Base-by-base conservation (phyloP, 257 asterid species). In the Striga asiatica region DNA sequence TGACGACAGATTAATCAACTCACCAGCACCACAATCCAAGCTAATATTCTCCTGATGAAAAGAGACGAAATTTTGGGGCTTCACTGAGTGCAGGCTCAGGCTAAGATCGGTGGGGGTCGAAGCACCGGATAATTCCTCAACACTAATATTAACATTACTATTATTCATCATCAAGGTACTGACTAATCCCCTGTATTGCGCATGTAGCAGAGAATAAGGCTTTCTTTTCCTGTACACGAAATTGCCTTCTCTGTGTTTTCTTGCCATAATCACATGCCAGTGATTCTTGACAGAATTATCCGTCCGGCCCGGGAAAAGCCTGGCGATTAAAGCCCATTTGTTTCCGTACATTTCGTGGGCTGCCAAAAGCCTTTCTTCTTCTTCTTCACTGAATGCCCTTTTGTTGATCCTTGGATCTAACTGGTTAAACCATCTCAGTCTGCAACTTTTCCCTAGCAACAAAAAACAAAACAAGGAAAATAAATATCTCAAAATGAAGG, bases 291-390 rank as follows among this genome's bases (percentile, higher is more conserved):
- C 97, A 1, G 97, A 87, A 63, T 88, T 88, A 67, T 88, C 97
- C 18, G 97, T 88, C 66, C 97, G 76, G 0, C 97, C 97, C 3
- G 95, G 97, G 55, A 88, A 88, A 6, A 88, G 68, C 66, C 97
- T 74, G 3, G 97, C 86, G 24, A 88, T 88, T 93, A 88, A 80
- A 0, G 97, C 94, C 97, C 97, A 88, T 55, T 84, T 88, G 82
- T 88, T 88, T 0, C 97, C 97, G 48, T 88, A 88, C 13, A 88
- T 45, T 6, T 91, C 71, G 32, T 88, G 97, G n/a, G 97, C 97
- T 19, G 93, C 91, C 93, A 88, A 81, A 39, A 88, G 57, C 34
- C 97, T 66, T 66, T 84, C 95, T 23, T 88, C 97, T 57, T 88
- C 97, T 42, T 88, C 97, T 62, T 88, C 97, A 1, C 69, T 84